Evolutionary conservation across 2,329 filamentous ascomycete genomes (phyloP).

Genomic region (Botrytis galanthina): DNA sequence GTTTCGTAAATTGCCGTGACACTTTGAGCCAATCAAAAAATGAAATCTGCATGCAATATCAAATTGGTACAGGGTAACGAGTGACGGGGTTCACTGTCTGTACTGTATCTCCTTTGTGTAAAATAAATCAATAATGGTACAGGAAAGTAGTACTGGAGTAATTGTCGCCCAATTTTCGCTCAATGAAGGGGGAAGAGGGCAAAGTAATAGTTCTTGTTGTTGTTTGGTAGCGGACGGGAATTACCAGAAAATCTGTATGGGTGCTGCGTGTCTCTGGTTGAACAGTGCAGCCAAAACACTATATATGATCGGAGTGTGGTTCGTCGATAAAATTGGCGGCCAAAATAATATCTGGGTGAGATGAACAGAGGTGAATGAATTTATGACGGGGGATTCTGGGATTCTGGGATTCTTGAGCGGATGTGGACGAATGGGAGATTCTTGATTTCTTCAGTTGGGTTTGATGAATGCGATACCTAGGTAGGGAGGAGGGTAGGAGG

Average conservation of each 20-base stretch:
- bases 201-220: background rate
- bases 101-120: background rate
- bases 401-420: background rate
- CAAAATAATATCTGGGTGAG: background rate
- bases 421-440: background rate
- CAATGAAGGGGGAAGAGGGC: background rate
- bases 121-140: background rate
- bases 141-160: background rate
- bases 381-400: background rate
- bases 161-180: background rate
- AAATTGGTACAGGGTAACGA: conserved; percentile 19
- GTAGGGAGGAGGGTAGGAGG: background rate
- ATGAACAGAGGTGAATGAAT: background rate
- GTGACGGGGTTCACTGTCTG: conserved; percentile 8
- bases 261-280: background rate
- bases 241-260: background rate
- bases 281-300: conserved; percentile 12
- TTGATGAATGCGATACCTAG: background rate
- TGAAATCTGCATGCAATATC: conserved; percentile 18
- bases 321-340: conserved; percentile 2
- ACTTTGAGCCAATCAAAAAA: conserved; percentile 19
- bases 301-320: background rate
- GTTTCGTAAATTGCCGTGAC: conserved; percentile 22
- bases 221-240: conserved; percentile 2
- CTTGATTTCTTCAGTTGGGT: background rate